Evolutionary conservation across 2,329 filamentous ascomycete genomes (phyloP), one percentile per base, ranked within the genome.

Genomic region (Dactylellina parvicollis): DNA sequence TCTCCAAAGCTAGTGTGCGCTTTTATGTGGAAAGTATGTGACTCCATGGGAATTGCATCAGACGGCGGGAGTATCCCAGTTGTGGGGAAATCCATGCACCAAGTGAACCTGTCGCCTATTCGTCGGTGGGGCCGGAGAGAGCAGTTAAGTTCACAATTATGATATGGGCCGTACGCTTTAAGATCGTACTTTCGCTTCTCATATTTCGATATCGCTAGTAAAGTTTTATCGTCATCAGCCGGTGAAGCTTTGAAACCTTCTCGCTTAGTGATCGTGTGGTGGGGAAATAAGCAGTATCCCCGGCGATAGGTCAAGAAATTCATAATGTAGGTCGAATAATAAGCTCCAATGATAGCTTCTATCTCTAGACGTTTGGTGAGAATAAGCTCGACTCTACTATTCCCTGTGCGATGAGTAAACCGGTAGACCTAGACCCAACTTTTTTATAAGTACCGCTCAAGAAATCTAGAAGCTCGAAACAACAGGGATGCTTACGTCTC

Each of bases 291-390:
- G n/a, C 46, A 57, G 18, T 66, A 66, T 5, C 49, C 61, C 18
- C 47, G 49, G 4, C 34, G 32, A 30, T 56, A 66, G 18, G 61
- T 66, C 38, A 66, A 50, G 38, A 66, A 66, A 24, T 66, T 66
- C 61, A 66, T 66, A n/a, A 66, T 66, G 44, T 66, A 66, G 5
- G 61, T 66, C 7, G 50, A 38, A 47, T 66, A 66, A 18, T 66
- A 66, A n/a, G 40, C 61, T n/a, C 32, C 22, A 20, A 57, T 24
- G 24, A 66, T 66, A 1, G 61, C 52, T 24, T 30, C 36, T 4
- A 66, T 42, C 10, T 47, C 50, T 4, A 47, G 28, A 0, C 40
- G 49, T 14, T 24, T 42, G 3, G 61, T 66, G 3, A 66, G 16
- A 16, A 66, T 66, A 2, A 66, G 16, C 5, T 66, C 61, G 12